A percentile compares a stretch with the other conserved stretches of the same genome.
These are phyloP conservation scores for Chlorophyllum brunneum DNA, from an alignment of 768 basidiomycete genomes.

Conservation along the genomic window DNA sequence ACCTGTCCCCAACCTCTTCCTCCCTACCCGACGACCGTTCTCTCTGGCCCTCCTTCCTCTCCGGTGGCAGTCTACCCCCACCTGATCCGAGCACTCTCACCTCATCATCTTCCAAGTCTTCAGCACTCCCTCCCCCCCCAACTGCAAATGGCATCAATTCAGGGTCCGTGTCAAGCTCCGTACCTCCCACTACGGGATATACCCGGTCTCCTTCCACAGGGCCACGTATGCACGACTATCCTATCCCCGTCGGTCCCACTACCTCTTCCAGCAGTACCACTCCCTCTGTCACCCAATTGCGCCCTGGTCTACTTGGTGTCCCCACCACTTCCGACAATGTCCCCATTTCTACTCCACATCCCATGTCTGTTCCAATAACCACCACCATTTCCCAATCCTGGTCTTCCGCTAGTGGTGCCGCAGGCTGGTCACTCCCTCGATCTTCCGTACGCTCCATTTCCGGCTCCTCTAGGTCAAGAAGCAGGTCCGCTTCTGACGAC, in stretches of 20 bases:
- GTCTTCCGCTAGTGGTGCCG: constrained; percentile 25
- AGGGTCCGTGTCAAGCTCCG: constrained; percentile 44
- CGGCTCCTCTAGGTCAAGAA: constrained; percentile 30
- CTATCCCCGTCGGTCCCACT: constrained; percentile 35
- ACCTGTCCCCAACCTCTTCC: constrained; percentile 63
- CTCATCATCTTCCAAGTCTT: constrained; percentile 21
- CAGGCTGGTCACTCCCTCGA: constrained; percentile 51
- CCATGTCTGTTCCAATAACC: constrained; percentile 32
- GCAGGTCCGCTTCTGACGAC: constrained; percentile 24
- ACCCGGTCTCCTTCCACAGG: constrained; percentile 35
- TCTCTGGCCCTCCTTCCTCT: constrained; percentile 84
- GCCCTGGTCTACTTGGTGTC: constrained; percentile 50
- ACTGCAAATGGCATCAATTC: neutral
- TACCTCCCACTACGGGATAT: constrained; percentile 32
- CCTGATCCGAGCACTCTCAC: constrained; percentile 29
- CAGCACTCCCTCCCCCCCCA: constrained; percentile 3
- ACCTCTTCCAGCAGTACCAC: constrained; percentile 18
- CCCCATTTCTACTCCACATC: constrained; percentile 8
- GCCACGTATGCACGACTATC: constrained; percentile 65
- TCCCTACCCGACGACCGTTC: constrained; percentile 93
- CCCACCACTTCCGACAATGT: constrained; percentile 21
- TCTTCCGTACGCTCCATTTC: constrained; percentile 47
- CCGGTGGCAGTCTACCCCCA: constrained; percentile 62
- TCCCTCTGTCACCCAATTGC: constrained; percentile 38
- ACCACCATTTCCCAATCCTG: constrained; percentile 15